Base-by-base conservation (phyloP, 2,329 filamentous ascomycete genomes). In the Blumeria hordei region DNA sequence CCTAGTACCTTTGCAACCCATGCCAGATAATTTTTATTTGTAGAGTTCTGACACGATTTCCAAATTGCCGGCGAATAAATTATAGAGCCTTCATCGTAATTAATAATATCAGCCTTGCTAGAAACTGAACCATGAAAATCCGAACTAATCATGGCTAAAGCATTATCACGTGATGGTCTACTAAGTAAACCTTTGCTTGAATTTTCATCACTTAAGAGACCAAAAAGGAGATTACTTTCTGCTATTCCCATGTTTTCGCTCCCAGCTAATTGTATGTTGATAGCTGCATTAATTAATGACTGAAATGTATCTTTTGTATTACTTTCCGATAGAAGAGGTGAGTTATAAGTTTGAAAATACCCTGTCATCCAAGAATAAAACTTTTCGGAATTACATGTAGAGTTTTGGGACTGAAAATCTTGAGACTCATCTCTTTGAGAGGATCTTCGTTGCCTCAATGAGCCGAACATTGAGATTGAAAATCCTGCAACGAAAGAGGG, bases 1-100 rank as follows among this genome's bases (percentile, higher is more conserved):
- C 93, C 92, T 47, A 96, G 72, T 1, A 88, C 83, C 58, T 82
- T 77, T 3, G 85, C 88, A 47, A 85, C 84, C 93, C 93, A 98
- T 0, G 85, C 70, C 0, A 87, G 70, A 64, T 92, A 95, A 14
- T 78, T 75, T 32, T 76, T 70, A 55, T 80, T 83, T 14, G 82
- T 71, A 1, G 75, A 69, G 39, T 76, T 72, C 56, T 76, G 73
- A 60, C 87, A 84, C 44, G 84, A 88, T 64, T 81, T 80, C 81
- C 83, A 92, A 0, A 95, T 73, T 16, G 80, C 76, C 11, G 79
- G 70, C 1, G 80, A 77, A 63, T 81, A 78, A 1, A 69, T 66
- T 11, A 77, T 66, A 10, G 86, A 81, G 45, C 78, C 72, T 14
- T 73, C 64, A 63, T 94, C 86, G 0, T 72, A 73, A 33, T 77